phyloP scores from a whole-genome alignment of 129 eudicot genomes.

The Sambucus nigra region DNA sequence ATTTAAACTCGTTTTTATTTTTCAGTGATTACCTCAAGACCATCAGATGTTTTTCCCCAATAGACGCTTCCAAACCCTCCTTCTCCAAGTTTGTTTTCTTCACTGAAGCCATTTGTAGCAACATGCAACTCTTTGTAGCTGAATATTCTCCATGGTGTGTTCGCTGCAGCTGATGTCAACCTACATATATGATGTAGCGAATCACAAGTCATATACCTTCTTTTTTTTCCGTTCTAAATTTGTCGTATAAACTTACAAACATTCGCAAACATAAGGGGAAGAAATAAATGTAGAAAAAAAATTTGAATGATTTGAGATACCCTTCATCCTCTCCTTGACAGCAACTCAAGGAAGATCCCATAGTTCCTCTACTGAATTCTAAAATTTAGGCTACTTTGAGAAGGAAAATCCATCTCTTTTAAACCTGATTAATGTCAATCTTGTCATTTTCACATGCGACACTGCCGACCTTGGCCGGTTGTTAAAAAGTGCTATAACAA shows the following conservation, averaged over 20 bases:
- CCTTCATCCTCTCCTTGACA: conserved; percentile 54
- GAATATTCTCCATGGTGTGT: conserved; percentile 53
- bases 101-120: conserved; percentile 75
- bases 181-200: conserved; percentile 10
- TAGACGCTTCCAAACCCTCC: conserved; percentile 92
- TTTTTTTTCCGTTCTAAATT: neutral
- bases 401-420: too few relatives aligned
- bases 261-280: neutral
- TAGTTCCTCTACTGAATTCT: too few relatives aligned
- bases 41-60: conserved; percentile 74
- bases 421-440: too few relatives aligned
- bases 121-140: conserved; percentile 65
- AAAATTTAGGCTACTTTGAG: too few relatives aligned
- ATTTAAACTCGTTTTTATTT: too few relatives aligned
- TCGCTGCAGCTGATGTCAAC: conserved; percentile 22
- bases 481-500: too few relatives aligned
- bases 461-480: too few relatives aligned
- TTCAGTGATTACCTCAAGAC: conserved; percentile 49
- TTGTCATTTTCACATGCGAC: too few relatives aligned
- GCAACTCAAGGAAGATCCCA: conserved; percentile 61
- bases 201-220: neutral
- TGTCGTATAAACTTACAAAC: too few relatives aligned
- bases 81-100: conserved; percentile 74
- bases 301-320: conserved; percentile 14
- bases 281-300: neutral